A percentile compares a stretch with the other conserved stretches of the same genome.
These are phyloP conservation scores for Posidonia oceanica DNA, from an alignment of 116 monocot genomes.

Conservation along the genomic window DNA sequence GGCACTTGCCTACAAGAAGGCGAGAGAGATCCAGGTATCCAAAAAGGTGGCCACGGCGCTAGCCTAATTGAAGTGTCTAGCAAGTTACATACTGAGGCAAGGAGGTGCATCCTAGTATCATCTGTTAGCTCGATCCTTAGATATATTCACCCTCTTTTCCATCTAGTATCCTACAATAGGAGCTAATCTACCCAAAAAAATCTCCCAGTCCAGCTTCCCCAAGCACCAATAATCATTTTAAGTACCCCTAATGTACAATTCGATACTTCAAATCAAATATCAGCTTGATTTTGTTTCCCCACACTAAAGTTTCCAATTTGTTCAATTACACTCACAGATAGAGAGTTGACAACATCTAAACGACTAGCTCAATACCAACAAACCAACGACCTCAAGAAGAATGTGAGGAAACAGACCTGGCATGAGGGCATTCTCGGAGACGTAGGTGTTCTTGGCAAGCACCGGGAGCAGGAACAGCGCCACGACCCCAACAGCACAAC, in stretches of 20 bases:
- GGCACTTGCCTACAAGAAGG: too few relatives aligned
- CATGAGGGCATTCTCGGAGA: constrained; percentile 93
- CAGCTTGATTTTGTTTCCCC: background rate
- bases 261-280: background rate
- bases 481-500: constrained; percentile 42
- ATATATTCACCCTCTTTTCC: too few relatives aligned
- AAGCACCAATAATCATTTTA: background rate
- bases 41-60: too few relatives aligned
- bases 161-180: too few relatives aligned
- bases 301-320: background rate
- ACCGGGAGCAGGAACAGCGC: constrained; percentile 59
- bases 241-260: background rate
- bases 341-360: background rate
- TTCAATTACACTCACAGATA: background rate
- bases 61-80: too few relatives aligned
- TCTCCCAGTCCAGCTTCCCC: background rate
- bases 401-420: constrained; percentile 37
- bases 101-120: too few relatives aligned
- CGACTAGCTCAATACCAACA: too few relatives aligned
- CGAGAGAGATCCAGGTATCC: too few relatives aligned
- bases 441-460: constrained; percentile 76
- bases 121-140: too few relatives aligned
- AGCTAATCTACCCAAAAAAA: too few relatives aligned
- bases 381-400: background rate
- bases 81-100: too few relatives aligned